These are phyloP conservation scores for Aspergillus egyptiacus DNA, from an alignment of 495 filamentous ascomycete species.

Conservation along the genomic window DNA sequence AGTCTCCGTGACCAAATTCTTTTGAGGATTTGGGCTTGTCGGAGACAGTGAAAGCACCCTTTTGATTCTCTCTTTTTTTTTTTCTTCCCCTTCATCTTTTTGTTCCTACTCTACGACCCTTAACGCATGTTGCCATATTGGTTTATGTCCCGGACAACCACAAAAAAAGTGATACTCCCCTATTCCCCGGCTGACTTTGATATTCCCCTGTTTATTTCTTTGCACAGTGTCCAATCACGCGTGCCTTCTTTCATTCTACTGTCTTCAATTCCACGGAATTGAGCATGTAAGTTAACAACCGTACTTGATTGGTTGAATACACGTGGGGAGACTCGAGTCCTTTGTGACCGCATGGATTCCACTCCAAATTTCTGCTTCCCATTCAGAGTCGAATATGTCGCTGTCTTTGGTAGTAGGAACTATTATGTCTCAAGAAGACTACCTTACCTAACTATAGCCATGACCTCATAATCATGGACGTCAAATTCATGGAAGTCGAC, in stretches of 20 bases:
- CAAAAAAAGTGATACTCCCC: constrained; percentile 23
- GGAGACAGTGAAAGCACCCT: constrained; percentile 7
- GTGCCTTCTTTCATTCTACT: constrained; percentile 13
- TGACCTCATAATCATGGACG: no score
- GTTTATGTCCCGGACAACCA: constrained; percentile 21
- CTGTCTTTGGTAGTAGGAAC: no score
- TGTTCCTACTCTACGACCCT: constrained; percentile 17
- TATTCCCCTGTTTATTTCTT: constrained; percentile 15
- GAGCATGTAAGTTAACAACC: constrained; percentile 25
- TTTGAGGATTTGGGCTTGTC: constrained; percentile 2
- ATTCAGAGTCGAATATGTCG: no score
- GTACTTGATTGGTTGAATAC: constrained; percentile 9
- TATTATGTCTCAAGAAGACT: no score
- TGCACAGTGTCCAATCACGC: constrained; percentile 21
- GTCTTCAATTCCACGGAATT: constrained; percentile 16
- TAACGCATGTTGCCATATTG: constrained; percentile 26
- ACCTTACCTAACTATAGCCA: no score
- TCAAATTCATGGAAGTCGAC: no score
- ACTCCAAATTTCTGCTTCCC: no score
- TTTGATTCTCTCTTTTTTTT: constrained; percentile 16
- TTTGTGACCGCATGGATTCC: constrained; percentile 2
- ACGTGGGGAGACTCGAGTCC: constrained; percentile 5
- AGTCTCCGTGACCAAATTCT: constrained; percentile 15
- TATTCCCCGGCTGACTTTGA: constrained; percentile 3
- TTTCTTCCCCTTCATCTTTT: no score